These are phyloP conservation scores for Ambispora gerdemannii DNA, from an alignment of 192 early-diverging fungal genomes.

Conservation along the genomic window DNA sequence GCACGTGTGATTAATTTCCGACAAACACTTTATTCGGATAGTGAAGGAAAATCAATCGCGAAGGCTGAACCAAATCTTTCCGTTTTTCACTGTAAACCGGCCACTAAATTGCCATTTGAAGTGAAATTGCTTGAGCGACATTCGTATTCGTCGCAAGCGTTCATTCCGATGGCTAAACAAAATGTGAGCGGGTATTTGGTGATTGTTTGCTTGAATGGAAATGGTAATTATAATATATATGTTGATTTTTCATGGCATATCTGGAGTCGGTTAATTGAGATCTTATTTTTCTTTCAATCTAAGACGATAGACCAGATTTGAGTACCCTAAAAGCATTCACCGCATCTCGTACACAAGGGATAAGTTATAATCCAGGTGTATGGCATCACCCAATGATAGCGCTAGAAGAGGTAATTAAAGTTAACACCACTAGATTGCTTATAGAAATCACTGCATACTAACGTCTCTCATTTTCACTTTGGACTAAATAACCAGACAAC, in stretches of 20 bases:
- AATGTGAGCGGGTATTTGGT: conserved; percentile 65
- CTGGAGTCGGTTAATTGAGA: not conserved
- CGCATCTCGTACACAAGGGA: conserved; percentile 66
- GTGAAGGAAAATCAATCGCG: conserved; percentile 8
- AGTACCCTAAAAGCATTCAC: conserved; percentile 72
- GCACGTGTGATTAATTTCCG: conserved; percentile 58
- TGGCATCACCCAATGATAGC: conserved; percentile 94
- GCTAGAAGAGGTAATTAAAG: conserved; percentile 45
- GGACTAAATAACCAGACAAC: conserved; percentile 36
- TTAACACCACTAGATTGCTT: not conserved
- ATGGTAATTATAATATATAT: conserved; percentile 30
- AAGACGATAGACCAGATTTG: conserved; percentile 69
- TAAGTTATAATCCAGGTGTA: conserved; percentile 76
- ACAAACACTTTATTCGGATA: conserved; percentile 39
- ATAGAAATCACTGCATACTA: not conserved
- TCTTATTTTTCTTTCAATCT: not conserved
- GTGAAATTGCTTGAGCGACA: conserved; percentile 81
- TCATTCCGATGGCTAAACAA: conserved; percentile 70
- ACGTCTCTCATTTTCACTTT: not conserved
- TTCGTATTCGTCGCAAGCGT: conserved; percentile 77
- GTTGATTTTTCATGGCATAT: not conserved
- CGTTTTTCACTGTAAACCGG: conserved; percentile 61
- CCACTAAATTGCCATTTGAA: conserved; percentile 48
- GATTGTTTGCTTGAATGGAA: conserved; percentile 73
- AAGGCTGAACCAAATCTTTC: conserved; percentile 62